Conservation (phyloP, 1,284 basidiomycete genomes). For the Anthracocystis panici-leucophaei region DNA sequence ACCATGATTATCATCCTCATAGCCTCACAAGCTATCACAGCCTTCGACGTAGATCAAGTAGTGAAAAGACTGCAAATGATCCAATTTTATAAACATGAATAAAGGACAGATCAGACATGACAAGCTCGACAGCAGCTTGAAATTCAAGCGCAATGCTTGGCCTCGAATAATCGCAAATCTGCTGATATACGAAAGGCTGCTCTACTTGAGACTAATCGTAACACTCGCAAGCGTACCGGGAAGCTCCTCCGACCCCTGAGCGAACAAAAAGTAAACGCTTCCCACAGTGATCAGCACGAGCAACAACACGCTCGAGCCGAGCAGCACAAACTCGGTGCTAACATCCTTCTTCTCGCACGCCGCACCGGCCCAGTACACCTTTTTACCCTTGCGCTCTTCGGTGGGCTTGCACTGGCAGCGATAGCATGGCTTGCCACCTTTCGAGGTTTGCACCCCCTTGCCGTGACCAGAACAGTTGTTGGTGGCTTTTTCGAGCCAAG, state of each 20-base stretch:
- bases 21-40: not conserved
- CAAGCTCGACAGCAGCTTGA: not conserved
- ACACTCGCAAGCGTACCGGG: constrained; percentile 63
- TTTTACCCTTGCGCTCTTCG: constrained; percentile 41
- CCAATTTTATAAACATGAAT: constrained; percentile 4
- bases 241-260: constrained; percentile 52
- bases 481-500: constrained; percentile 54
- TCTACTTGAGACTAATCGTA: constrained; percentile 52
- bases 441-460: constrained; percentile 44
- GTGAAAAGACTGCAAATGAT: constrained; percentile 7
- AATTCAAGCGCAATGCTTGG: not conserved
- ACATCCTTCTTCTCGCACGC: constrained; percentile 67
- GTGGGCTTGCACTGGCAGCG: constrained; percentile 60
- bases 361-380: constrained; percentile 57
- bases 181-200: not conserved
- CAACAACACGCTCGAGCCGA: constrained; percentile 49
- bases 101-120: not conserved
- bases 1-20: not conserved
- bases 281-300: constrained; percentile 47
- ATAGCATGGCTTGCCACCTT: constrained; percentile 60
- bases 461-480: constrained; percentile 60
- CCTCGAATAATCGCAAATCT: not conserved
- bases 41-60: not conserved
- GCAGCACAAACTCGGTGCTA: constrained; percentile 55
- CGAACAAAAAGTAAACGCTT: constrained; percentile 53